phyloP scores from a whole-genome alignment of 495 filamentous ascomycete species.

The Niebla homalea region DNA sequence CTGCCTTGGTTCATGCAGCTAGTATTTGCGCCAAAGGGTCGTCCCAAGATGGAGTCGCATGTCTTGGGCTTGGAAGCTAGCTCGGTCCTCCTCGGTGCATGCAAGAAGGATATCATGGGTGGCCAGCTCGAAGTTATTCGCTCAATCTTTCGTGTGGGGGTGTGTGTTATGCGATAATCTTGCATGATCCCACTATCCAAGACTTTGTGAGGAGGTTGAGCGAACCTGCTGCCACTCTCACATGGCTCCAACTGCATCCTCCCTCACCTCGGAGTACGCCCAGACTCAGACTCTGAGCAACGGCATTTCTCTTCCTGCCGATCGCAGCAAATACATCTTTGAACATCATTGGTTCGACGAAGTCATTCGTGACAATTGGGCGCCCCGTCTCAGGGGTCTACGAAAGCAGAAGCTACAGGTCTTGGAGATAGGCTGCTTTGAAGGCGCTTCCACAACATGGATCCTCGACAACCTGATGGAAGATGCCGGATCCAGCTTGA shows the following conservation, averaged over 20 bases:
- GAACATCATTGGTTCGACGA: constrained; percentile 7
- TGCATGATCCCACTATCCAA: no score
- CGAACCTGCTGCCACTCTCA: not conserved
- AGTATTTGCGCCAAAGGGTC: no score
- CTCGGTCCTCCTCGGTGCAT: no score
- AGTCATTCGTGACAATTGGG: constrained; percentile 9
- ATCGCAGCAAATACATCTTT: constrained; percentile 8
- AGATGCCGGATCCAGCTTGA: constrained; percentile 8
- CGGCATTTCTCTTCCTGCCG: not conserved
- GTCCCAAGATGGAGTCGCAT: no score
- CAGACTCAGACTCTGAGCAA: not conserved
- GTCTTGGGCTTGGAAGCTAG: no score
- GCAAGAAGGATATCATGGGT: no score
- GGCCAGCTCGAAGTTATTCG: not conserved
- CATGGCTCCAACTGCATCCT: not conserved
- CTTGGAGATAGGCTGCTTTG: constrained; percentile 10
- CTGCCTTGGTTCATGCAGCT: no score
- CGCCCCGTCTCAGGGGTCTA: not conserved
- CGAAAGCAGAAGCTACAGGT: not conserved
- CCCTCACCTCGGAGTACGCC: not conserved
- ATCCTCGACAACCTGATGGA: constrained; percentile 12
- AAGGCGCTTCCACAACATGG: constrained; percentile 13
- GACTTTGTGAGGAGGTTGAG: not conserved
- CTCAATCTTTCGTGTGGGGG: no score
- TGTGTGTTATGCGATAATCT: no score